These are phyloP conservation scores for Alternaria hordeiaustralica DNA, from an alignment of 2,329 filamentous ascomycete species.

Conservation along the genomic window DNA sequence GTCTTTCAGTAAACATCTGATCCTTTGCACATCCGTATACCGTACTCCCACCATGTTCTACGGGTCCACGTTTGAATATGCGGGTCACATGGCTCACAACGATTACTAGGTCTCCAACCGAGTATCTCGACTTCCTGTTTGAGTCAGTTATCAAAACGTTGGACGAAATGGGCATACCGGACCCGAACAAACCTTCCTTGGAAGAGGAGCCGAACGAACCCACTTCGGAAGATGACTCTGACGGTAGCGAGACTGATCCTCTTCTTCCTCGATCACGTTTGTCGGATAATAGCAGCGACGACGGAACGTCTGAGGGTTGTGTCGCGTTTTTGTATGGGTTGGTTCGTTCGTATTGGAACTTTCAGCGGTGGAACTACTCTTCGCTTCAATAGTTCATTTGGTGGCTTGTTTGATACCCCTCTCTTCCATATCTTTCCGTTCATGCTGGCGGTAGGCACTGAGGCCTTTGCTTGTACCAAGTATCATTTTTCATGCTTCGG, in stretches of 20 bases:
- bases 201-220: background rate
- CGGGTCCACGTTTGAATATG: background rate
- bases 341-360: background rate
- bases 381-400: background rate
- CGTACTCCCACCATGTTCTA: background rate
- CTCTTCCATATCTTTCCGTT: background rate
- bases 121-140: background rate
- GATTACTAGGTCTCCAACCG: background rate
- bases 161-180: background rate
- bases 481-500: background rate
- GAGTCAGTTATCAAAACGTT: background rate
- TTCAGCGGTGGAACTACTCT: background rate
- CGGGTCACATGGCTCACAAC: background rate
- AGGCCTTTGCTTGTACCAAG: background rate
- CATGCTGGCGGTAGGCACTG: background rate
- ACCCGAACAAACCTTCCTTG: background rate
- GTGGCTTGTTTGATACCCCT: background rate
- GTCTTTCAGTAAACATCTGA: constrained; percentile 6
- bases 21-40: background rate
- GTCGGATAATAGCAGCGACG: background rate
- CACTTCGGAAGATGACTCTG: background rate
- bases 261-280: background rate
- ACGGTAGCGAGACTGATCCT: background rate
- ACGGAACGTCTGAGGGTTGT: background rate
- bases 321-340: background rate